These are phyloP conservation scores for Phalaenopsis equestris DNA, from an alignment of 106 monocot species.

Conservation along the genomic window DNA sequence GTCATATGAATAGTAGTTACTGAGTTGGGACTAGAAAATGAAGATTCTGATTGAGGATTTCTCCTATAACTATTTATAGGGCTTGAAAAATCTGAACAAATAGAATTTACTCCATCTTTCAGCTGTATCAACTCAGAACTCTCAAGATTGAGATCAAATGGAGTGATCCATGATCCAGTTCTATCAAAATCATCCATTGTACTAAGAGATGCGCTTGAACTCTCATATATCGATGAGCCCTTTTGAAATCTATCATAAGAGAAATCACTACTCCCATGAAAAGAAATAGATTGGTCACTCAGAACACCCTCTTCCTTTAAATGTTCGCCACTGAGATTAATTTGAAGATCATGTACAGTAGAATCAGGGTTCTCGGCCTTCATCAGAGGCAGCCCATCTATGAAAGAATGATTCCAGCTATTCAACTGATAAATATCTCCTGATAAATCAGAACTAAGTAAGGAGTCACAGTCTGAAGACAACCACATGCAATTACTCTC, in stretches of 20 bases:
- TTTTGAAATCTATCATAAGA: conserved; percentile 17
- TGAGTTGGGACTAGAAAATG: conserved; percentile 8
- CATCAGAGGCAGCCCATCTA: not conserved
- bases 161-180: conserved; percentile 28
- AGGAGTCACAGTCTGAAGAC: conserved; percentile 22
- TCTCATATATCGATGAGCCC: conserved; percentile 9
- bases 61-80: conserved; percentile 23
- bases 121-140: conserved; percentile 28
- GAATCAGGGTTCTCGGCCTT: not conserved
- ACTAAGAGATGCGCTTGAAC: conserved; percentile 9
- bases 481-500: conserved; percentile 22
- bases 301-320: not conserved
- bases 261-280: conserved; percentile 11
- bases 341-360: conserved; percentile 6
- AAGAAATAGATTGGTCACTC: not conserved
- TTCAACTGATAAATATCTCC: conserved; percentile 16
- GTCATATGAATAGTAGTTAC: not conserved
- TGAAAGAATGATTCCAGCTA: conserved; percentile 4
- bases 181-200: conserved; percentile 15
- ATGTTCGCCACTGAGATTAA: not conserved
- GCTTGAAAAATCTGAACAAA: conserved; percentile 39
- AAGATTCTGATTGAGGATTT: not conserved
- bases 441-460: conserved; percentile 21
- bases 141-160: conserved; percentile 40
- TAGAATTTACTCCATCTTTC: conserved; percentile 11